These are phyloP conservation scores for Dissophora globulifera DNA, from an alignment of 192 early-diverging fungal genomes.

Conservation along the genomic window DNA sequence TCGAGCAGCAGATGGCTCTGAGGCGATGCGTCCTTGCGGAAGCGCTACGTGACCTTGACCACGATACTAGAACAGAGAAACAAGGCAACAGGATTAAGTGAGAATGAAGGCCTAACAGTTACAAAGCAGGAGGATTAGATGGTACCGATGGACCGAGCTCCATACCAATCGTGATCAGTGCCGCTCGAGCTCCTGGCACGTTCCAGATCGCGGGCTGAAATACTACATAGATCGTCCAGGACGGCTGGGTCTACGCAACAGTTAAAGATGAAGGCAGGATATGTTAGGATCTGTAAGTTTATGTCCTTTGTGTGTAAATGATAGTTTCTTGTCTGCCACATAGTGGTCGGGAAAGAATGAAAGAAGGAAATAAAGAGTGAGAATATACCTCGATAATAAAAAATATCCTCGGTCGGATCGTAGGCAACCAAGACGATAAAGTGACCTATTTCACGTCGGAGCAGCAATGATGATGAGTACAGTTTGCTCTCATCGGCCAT, in stretches of 20 bases:
- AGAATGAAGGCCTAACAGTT: neutral
- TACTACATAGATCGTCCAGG: constrained; percentile 74
- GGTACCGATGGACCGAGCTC: too few species aligned
- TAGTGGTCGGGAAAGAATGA: too few species aligned
- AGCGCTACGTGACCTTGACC: constrained; percentile 20
- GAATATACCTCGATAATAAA: constrained; percentile 75
- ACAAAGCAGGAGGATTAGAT: too few species aligned
- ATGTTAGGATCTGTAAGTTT: neutral
- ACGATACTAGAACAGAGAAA: constrained; percentile 8
- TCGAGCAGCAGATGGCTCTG: too few species aligned
- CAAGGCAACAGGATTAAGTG: neutral
- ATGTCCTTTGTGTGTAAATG: too few species aligned
- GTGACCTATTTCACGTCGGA: constrained; percentile 71
- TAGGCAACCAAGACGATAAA: constrained; percentile 90
- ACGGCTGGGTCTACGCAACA: constrained; percentile 74
- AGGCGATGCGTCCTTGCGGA: too few species aligned
- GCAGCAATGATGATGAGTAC: too few species aligned
- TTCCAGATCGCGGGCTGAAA: constrained; percentile 72
- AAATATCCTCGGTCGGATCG: constrained; percentile 79
- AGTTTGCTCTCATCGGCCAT: too few species aligned
- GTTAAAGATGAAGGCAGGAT: neutral
- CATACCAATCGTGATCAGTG: constrained; percentile 88
- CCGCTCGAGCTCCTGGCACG: constrained; percentile 73
- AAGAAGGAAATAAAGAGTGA: too few species aligned
- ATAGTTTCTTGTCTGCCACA: neutral